Base-by-base conservation (phyloP, 768 basidiomycete species). In the Panellus pusillus region DNA sequence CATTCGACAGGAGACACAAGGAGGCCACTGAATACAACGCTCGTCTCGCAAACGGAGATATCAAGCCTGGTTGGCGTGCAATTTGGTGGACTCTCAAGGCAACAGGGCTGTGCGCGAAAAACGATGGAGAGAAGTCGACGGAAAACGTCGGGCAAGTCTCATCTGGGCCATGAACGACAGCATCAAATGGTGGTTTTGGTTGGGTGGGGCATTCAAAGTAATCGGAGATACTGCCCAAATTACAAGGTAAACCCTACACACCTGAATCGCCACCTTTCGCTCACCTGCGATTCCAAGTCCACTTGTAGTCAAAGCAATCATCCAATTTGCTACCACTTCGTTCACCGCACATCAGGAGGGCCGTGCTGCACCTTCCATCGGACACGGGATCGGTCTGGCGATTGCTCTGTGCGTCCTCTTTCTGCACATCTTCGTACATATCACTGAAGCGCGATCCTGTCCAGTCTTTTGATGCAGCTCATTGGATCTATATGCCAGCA, bases 101-200 rank as follows among this genome's bases (percentile, higher is more conserved):
- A 73, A 79, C 31, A 69, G 79, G 35, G 68, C 67, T 18, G 76
- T 77, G 43, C 79, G 79, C 50, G 86, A 90, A 70, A 80, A 76
- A 52, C 66, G 73, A 47, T 89, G 89, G 86, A 73, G 82, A 58
- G 80, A 83, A 50, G 74, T 72, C 19, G 79, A 81, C 18, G 91
- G 91, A 1, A 82, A 73, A 65, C 78, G 73, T 55, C 76, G 70
- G 44, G 77, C 89, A 4, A 91, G 89, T 60, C 74, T 91, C 9
- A 66, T 79, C 0, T 72, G 76, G 67, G 87, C 90, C 0, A 78
- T 92, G 70, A 91, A 90, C 62, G 89, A 91, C 65, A 84, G 83
- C 51, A 75, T 93, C 54, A 81, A 80, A 44, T 89, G 83, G 81
- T 84, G 79, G 74, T 88, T 91, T 64, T 93, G 91, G 91, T 73